phyloP scores from a whole-genome alignment of 805 yeast genomes.

The Saccharomycopsis fibuligera region DNA sequence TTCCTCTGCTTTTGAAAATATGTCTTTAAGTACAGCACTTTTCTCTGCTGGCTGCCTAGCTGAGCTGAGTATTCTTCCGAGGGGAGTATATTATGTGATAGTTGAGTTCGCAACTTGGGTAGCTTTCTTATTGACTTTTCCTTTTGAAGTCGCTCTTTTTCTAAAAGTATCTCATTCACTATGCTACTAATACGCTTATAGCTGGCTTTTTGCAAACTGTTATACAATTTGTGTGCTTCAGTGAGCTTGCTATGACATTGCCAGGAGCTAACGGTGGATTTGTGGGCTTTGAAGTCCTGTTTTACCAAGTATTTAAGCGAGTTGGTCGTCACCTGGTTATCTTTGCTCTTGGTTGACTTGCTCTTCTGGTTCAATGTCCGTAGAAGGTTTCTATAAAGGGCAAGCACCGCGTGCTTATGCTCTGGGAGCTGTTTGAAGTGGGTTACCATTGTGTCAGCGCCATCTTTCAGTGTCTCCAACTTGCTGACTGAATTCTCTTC shows the following conservation, averaged over 20 bases:
- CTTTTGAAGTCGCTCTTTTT: not conserved
- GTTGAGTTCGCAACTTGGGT: not conserved
- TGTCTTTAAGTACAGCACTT: not conserved
- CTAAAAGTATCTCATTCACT: not conserved
- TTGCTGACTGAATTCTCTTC: too few species aligned
- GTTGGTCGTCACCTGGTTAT: not conserved
- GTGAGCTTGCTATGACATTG: not conserved
- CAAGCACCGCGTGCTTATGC: slow-evolving; percentile 8
- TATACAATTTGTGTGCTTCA: not conserved
- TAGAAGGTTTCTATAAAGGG: slow-evolving; percentile 9
- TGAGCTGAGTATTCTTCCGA: not conserved
- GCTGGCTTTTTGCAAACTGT: not conserved
- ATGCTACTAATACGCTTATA: not conserved
- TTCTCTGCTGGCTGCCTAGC: slow-evolving; percentile 7
- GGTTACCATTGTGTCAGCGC: slow-evolving; percentile 5
- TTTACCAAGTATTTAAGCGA: not conserved
- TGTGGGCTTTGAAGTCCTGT: slow-evolving; percentile 1
- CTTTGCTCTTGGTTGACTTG: not conserved
- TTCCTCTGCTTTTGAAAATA: not conserved
- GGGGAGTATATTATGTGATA: slow-evolving; percentile 9
- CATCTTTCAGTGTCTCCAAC: too few species aligned
- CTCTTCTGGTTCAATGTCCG: not conserved
- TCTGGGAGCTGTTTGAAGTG: slow-evolving; percentile 7
- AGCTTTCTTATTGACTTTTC: not conserved
- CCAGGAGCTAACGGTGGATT: slow-evolving; percentile 1